A percentile compares a stretch with the other conserved stretches of the same genome.
These are phyloP conservation scores for Leccinum pellstonianum DNA, from an alignment of 768 basidiomycete genomes.

Conservation along the genomic window DNA sequence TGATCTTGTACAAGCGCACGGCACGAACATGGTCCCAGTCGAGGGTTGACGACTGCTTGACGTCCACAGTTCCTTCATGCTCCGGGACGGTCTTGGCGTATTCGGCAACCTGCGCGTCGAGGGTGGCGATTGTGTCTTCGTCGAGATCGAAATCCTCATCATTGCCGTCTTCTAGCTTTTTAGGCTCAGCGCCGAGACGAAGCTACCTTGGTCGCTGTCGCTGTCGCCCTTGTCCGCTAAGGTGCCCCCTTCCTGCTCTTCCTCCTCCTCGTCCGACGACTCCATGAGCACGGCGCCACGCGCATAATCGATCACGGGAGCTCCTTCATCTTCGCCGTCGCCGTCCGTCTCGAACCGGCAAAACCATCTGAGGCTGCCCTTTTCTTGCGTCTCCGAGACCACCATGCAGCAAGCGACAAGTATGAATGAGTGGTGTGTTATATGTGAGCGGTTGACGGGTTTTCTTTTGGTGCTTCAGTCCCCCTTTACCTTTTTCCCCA, in stretches of 20 bases:
- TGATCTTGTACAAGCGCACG: constrained; percentile 59
- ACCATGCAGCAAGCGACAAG: no score
- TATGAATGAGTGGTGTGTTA: neutral
- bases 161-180: constrained; percentile 5
- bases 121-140: constrained; percentile 67
- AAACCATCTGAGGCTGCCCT: constrained; percentile 74
- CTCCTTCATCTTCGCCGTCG: constrained; percentile 20
- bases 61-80: constrained; percentile 41
- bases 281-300: constrained; percentile 86
- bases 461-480: constrained; percentile 8
- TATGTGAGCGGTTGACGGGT: neutral
- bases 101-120: constrained; percentile 71
- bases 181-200: constrained; percentile 42
- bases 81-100: constrained; percentile 51
- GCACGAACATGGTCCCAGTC: constrained; percentile 98
- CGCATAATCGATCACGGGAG: constrained; percentile 66
- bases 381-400: constrained; percentile 64
- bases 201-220: constrained; percentile 47
- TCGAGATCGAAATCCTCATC: constrained; percentile 56
- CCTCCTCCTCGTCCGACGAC: constrained; percentile 73
- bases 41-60: constrained; percentile 75
- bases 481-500: constrained; percentile 39
- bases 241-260: neutral
- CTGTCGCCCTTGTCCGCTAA: constrained; percentile 42
- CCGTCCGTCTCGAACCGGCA: constrained; percentile 62